Base-by-base conservation (phyloP, 2,329 filamentous ascomycete species). In the Neophaeococcomyces mojaviensis region DNA sequence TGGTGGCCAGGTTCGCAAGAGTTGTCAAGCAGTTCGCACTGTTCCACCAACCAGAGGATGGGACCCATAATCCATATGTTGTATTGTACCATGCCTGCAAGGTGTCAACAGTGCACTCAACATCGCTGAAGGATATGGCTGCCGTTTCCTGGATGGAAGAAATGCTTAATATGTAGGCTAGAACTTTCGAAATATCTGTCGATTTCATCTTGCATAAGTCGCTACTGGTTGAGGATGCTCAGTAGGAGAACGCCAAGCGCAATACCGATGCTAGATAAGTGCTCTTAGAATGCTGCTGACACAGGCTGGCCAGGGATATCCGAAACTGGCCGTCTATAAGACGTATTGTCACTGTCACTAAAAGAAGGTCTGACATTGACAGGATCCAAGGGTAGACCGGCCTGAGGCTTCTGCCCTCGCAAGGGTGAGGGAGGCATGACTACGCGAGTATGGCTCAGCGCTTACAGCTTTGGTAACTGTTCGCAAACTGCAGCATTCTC, bases 41-140 rank as follows among this genome's bases (percentile, higher is more conserved):
- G 58, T 86, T 85, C 84, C 84, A 88, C 84, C 84, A 88, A n/a
- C 74, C 73, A 6, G 74, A 72, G 0, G 74, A 73, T 45, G 77
- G 64, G 32, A 37, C 26, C 79, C 80, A 87, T 10, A 84, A 66
- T 3, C 84, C 83, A 1, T 71, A 78, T 4, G 59, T 57, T 2
- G 63, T 47, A 57, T 82, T 74, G 61, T 86, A 86, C 74, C 40
- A 86, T 34, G 56, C 58, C 55, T 84, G 79, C 1, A 85, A 68
- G 4, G 69, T 60, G 18, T 62, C 57, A 2, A 71, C 57, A 3
- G 67, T 68, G 45, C 3, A 26, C 24, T 19, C 49, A 45, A 16
- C 51, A 52, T 15, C 44, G 54, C 19, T 44, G 35, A 15, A 51
- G 6, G 40, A 34, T 13, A 43, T 30, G 51, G 33, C 44, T 57